Base-by-base conservation (phyloP, 129 eudicot genomes). In the Silybum marianum region DNA sequence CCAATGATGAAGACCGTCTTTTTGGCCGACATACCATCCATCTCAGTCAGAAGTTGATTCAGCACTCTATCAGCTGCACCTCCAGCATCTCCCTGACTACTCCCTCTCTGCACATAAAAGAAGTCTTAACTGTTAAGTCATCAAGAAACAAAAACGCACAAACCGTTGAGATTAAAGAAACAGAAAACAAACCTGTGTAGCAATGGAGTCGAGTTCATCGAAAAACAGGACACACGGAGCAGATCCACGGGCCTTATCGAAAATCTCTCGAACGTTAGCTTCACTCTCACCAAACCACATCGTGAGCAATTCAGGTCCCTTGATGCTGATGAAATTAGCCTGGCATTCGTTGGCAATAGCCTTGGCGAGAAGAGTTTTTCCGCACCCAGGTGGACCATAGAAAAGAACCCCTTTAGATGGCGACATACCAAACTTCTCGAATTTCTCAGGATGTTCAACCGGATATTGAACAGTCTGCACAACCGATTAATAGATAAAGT, bases 211-310 rank as follows among this genome's bases (percentile, higher is more conserved):
- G 46, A 95, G 78, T 75, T 95, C 99, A 69, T 95, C 99, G 42
- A 95, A 95, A 81, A 95, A 95, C 0, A 95, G 86, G 68, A 95
- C 99, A 80, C 99, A 95, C 9, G 99, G 99, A 28, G 99, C 99
- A 30, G 99, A 92, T 26, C 88, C 91, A 21, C 99, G 92, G 25
- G 99, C 99, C 90, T 95, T 95, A 83, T 95, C 99, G 23, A 95
- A 95, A 1, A 95, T 92, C 85, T 95, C 99, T 13, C 99, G 87
- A 26, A 95, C 99, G 42, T 95, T 95, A 38, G 99, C 98, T 80
- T 95, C 99, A 76, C 98, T 92, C 77, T 95, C 99, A 42, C 99
- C 99, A 28, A 95, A 95, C 99, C 99, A 95, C 99, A 95, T 95
- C 2, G 99, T 95, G 13, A 95, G 97, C 81, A 95, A 79, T 72